Conservation (phyloP, 352 stramenopile genomes). For the Phytophthora constricta region DNA sequence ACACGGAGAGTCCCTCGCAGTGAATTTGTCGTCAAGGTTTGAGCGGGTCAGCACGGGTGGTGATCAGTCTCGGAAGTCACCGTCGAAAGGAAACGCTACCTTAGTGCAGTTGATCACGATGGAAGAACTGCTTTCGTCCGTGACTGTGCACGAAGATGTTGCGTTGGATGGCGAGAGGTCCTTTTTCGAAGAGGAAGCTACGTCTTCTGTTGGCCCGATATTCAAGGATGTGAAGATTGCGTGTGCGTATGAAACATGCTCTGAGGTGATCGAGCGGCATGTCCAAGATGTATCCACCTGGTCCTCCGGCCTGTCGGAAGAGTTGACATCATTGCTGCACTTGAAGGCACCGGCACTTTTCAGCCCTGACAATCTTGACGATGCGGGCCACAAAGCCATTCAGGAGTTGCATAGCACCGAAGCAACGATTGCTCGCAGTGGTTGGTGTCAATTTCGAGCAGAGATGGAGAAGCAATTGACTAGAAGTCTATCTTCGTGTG, state of each 20-base stretch:
- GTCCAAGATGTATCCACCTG: conserved; percentile 58
- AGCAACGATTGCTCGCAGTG: conserved; percentile 56
- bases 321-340: conserved; percentile 54
- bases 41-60: conserved; percentile 56
- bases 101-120: conserved; percentile 45
- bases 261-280: conserved; percentile 53
- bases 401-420: conserved; percentile 56
- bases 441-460: conserved; percentile 63
- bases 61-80: conserved; percentile 21
- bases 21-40: conserved; percentile 82
- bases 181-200: conserved; percentile 36
- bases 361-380: conserved; percentile 40
- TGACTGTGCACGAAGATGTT: conserved; percentile 34
- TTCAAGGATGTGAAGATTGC: conserved; percentile 43
- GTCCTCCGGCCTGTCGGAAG: conserved; percentile 48
- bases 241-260: conserved; percentile 47
- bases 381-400: conserved; percentile 45
- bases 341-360: conserved; percentile 57
- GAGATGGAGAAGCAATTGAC: conserved; percentile 64
- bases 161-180: conserved; percentile 11
- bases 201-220: conserved; percentile 1
- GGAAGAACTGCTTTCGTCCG: conserved; percentile 46
- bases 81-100: conserved; percentile 13
- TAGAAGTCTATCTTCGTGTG: conserved; percentile 42
- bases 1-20: conserved; percentile 61